Conservation (phyloP, 306 rosid species). For the Cucurbita ficifolia region DNA sequence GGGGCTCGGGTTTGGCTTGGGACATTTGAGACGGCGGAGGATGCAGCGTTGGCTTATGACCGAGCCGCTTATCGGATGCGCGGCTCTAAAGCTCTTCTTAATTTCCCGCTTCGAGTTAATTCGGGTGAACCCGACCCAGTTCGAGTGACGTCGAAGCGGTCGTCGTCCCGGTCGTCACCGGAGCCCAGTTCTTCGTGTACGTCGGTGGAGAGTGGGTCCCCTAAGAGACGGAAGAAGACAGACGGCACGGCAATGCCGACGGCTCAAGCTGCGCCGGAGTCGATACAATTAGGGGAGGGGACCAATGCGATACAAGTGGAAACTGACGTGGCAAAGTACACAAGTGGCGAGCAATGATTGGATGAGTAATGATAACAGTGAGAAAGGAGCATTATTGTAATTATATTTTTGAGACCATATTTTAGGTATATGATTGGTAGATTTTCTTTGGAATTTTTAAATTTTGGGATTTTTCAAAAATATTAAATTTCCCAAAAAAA, state of each 20-base stretch:
- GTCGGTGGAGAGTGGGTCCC: constrained; percentile 16
- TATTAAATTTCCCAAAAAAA: neutral
- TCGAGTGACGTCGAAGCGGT: constrained; percentile 31
- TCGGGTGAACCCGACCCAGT: constrained; percentile 58
- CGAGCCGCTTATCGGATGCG: constrained; percentile 60
- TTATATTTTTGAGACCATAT: neutral
- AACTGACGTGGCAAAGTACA: neutral
- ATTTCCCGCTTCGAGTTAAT: constrained; percentile 45
- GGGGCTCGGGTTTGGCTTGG: constrained; percentile 66
- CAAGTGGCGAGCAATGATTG: constrained; percentile 3
- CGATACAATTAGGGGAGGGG: neutral
- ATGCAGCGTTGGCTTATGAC: constrained; percentile 55
- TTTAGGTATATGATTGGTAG: neutral
- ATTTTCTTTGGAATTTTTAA: neutral
- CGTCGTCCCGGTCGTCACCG: constrained; percentile 1
- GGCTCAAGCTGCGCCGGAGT: neutral
- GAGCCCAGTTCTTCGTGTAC: constrained; percentile 17
- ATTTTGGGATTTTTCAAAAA: neutral
- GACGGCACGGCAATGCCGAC: neutral
- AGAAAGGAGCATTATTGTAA: neutral
- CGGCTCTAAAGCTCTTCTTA: constrained; percentile 42
- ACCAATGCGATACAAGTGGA: neutral
- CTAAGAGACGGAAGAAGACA: constrained; percentile 26
- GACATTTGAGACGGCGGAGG: constrained; percentile 54
- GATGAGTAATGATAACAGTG: neutral